phyloP scores from a whole-genome alignment of 306 rosid species.

The Quercus alba region DNA sequence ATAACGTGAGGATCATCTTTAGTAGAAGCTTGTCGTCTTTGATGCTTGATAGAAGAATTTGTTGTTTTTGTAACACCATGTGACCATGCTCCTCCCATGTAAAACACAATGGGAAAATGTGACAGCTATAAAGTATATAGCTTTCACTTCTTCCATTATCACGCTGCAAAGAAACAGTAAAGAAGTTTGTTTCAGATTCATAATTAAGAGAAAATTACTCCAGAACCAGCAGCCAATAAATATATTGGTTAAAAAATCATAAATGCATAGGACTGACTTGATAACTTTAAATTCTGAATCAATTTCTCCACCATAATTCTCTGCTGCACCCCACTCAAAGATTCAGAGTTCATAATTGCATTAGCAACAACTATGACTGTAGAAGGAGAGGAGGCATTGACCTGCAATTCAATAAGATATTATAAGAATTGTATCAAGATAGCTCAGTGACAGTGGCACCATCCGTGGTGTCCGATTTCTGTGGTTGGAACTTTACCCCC shows the following conservation, averaged over 20 bases:
- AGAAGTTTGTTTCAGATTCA: constrained; percentile 9
- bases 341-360: constrained; percentile 71
- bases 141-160: constrained; percentile 15
- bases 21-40: background rate
- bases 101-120: background rate
- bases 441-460: too few species aligned
- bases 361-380: constrained; percentile 56
- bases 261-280: constrained; percentile 23
- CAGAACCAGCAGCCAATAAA: constrained; percentile 6
- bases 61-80: background rate
- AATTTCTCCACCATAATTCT: constrained; percentile 86
- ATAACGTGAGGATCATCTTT: background rate
- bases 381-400: constrained; percentile 67
- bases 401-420: constrained; percentile 34
- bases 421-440: background rate
- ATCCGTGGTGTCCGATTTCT: too few species aligned
- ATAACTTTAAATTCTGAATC: constrained; percentile 53
- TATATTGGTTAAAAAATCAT: background rate
- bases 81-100: background rate
- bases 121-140: constrained; percentile 6
- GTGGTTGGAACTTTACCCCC: too few species aligned
- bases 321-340: constrained; percentile 78
- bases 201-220: background rate
- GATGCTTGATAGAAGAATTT: too few species aligned
- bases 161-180: constrained; percentile 16